Evolutionary conservation across 352 stramenopile species (phyloP).

Genomic region (Phytopythium mirpurense): DNA sequence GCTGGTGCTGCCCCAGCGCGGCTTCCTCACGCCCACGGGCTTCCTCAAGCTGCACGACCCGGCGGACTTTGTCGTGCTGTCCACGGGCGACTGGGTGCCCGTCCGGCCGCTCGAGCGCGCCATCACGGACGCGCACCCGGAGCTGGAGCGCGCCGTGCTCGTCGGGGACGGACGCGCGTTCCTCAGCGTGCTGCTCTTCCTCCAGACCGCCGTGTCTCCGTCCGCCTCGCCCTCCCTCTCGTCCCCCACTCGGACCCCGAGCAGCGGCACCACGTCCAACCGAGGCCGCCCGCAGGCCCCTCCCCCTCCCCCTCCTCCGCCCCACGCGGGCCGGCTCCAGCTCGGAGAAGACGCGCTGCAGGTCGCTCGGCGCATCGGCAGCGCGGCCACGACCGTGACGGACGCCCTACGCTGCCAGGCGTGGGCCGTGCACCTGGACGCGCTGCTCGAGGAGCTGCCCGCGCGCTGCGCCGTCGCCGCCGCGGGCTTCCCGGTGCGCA

Average conservation of each 20-base stretch:
- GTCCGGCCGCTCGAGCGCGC: slow-evolving; percentile 54
- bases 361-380: slow-evolving; percentile 28
- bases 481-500: slow-evolving; percentile 59
- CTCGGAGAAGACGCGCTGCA: slow-evolving; percentile 48
- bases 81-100: slow-evolving; percentile 70
- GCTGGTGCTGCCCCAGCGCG: slow-evolving; percentile 48
- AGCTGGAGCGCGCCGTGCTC: slow-evolving; percentile 62
- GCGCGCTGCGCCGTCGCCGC: slow-evolving; percentile 27
- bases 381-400: slow-evolving; percentile 37
- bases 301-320: not conserved
- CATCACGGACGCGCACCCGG: slow-evolving; percentile 37
- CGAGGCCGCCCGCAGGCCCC: too few species aligned
- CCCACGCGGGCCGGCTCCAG: slow-evolving; percentile 3
- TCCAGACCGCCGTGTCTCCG: slow-evolving; percentile 38
- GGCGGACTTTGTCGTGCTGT: slow-evolving; percentile 64
- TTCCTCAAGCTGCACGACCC: slow-evolving; percentile 74
- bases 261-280: not conserved
- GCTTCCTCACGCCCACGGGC: slow-evolving; percentile 58
- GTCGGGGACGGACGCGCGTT: slow-evolving; percentile 66
- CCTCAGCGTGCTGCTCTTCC: slow-evolving; percentile 70
- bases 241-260: not conserved
- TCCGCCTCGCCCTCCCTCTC: not conserved
- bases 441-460: slow-evolving; percentile 45
- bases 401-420: slow-evolving; percentile 65
- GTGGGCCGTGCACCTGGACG: slow-evolving; percentile 76